Base-by-base conservation (phyloP, 2,329 filamentous ascomycete genomes). In the Colletotrichum gloeosporioides region DNA sequence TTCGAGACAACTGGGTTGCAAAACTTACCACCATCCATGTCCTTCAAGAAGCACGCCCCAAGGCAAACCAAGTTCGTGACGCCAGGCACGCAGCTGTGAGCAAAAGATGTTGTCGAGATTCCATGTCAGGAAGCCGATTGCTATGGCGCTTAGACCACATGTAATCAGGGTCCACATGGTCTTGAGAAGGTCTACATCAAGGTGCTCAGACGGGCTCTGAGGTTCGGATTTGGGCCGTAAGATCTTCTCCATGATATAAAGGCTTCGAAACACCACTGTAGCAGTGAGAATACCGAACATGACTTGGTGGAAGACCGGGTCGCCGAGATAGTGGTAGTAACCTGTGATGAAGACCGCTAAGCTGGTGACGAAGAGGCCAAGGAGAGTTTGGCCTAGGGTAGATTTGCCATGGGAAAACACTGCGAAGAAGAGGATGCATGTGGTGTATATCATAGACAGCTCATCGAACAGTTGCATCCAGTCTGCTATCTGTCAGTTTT, bases 81-180 rank as follows among this genome's bases (percentile, higher is more conserved):
- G 44, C 44, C 44, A 53, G n/a, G 5, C 12, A 1, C 44, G 44
- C 6, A 53, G 44, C 44, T 22, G 44, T 8, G 44, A 53, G 44
- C 44, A 53, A 53, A 53, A 53, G n/a, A 53, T 22, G 6, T 53
- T 53, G 12, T 53, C 44, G 12, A 53, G 27, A 59, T 53, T 53
- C 44, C 44, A 53, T 13, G 44, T 3, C 12, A 53, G 12, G 10
- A 53, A 53, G 64, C 39, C 39, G 27, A 55, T 53, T 18, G 39
- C 64, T 32, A 67, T 55, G 29, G 64, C 25, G 34, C 22, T 31
- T 13, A 66, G 63, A 88, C 85, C 90, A 87, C 71, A 86, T 13
- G 85, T 86, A 62, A 96, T 92, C 90, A 98, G 91, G 49, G 87
- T 87, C 94, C 95, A 96, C 94, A 96, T 95, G 66, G 90, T 89